Base-by-base conservation (phyloP, 2,329 filamentous ascomycete genomes). In the Capronia americana region DNA sequence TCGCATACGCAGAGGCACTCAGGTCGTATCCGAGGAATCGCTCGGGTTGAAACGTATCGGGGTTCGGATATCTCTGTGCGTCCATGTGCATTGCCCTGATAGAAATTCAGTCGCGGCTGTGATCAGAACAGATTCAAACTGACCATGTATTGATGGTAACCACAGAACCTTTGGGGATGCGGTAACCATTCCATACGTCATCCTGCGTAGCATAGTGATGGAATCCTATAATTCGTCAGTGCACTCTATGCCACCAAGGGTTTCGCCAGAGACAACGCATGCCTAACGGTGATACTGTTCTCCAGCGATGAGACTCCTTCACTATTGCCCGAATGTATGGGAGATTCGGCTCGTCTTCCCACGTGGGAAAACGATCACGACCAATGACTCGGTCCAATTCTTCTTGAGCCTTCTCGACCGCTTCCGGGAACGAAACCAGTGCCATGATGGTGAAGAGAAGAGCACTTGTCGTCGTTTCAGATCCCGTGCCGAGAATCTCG, bases 151-250 rank as follows among this genome's bases (percentile, higher is more conserved):
- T 60, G 14, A 66, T 20, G 48, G 63, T 28, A n/a, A 86, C 73
- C 0, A 78, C 80, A 0, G 83, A 83, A 0, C 80, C 82, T 3
- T 79, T 77, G 2, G 84, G 83, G 26, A 86, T 83, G 12, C 78
- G 74, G 69, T 81, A 84, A 14, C 81, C 82, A 46, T 79, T 77
- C 70, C 83, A 85, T 12, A 74, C 72, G 63, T 86, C 83, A 51
- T 85, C 82, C 26, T 80, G 76, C 0, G 79, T 81, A 0, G 79
- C 77, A 10, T 59, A 51, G 48, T 58, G 63, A n/a, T 65, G 67
- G 14, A 67, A 26, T 14, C 67, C 65, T 53, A 38, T 61, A 7
- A 7, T 32, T 4, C n/a, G 38, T 53, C 48, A 53, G 14, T 8
- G 46, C 17, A 11, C 44, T 14, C 73, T 82, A 79, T 73, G 81